phyloP scores from a whole-genome alignment of 148 eudicot species.

The Silene conica region DNA sequence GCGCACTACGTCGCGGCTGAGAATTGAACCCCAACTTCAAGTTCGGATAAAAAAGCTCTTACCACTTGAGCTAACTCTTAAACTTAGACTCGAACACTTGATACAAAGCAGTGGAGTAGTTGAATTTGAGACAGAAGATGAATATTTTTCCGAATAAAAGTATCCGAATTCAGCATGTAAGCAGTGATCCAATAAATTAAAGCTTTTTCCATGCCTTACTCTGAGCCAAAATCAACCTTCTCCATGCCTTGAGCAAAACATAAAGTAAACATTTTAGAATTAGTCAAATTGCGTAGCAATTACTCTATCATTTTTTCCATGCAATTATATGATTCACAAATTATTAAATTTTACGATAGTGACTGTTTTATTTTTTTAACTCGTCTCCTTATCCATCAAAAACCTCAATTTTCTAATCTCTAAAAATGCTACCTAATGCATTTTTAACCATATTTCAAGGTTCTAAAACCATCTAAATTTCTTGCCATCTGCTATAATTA shows the following conservation, averaged over 20 bases:
- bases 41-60: no score
- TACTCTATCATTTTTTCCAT: not conserved
- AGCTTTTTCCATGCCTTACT: conserved; percentile 1
- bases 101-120: no score
- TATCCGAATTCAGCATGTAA: not conserved
- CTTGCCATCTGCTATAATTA: not conserved
- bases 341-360: not conserved
- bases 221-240: no score
- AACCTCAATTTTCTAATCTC: conserved; percentile 10
- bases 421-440: not conserved
- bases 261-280: not conserved
- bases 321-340: not conserved
- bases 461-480: not conserved
- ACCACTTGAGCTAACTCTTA: no score
- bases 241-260: no score
- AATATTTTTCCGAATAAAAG: no score
- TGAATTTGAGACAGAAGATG: no score
- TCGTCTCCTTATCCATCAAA: conserved; percentile 16
- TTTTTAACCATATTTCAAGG: not conserved
- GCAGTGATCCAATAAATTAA: not conserved
- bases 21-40: no score
- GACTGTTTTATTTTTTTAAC: conserved; percentile 7
- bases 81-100: no score
- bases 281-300: not conserved
- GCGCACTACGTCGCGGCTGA: no score